Base-by-base conservation (phyloP, 768 basidiomycete genomes). In the Pulveroboletus sp. region DNA sequence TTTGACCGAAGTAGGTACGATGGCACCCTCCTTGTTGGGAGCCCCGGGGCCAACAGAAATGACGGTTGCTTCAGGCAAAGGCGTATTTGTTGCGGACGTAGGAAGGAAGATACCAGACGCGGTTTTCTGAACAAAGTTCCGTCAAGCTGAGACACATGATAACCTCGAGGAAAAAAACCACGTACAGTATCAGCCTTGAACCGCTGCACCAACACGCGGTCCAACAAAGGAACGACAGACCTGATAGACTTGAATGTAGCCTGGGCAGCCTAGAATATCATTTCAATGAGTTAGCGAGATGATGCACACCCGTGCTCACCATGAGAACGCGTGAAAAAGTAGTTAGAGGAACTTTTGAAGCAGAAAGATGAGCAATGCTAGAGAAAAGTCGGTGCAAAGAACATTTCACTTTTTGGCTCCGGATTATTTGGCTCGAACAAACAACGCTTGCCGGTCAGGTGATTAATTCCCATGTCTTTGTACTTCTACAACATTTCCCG, bases 161-260 rank as follows among this genome's bases (percentile, higher is more conserved):
- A 3, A 21, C 2, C 10, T 12, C 6, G 6, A 38, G 11, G 4
- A 9, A 29, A 29, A 36, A 7, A 33, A 11, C 48, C n/a, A 75
- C 88, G 52, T 62, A 97, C 94, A 8, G 92, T 90, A 58, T 95
- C 94, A 27, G 91, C 77, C 77, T 97, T 98, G 84, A 95, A 95
- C 49, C 94, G 82, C 74, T 97, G 95, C 52, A 98, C 94, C 57
- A 98, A 79, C 55, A 98, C 90, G 56, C 95, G 90, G 84, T 98
- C 95, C 47, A 98, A 76, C 43, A 98, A 82, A 52, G 95, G 95
- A 55, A 90, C 72, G 58, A 98, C 68, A 49, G 94, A 76, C 75
- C 81, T 90, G 81, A 97, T 97, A 57, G 84, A 85, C 73, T 91
- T 97, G 85, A 98, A 93, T 21, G 94, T 95, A 57, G 91, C 87